Evolutionary conservation across 257 asterid species (phyloP).

Genomic region (Jaltomata sinuosa): DNA sequence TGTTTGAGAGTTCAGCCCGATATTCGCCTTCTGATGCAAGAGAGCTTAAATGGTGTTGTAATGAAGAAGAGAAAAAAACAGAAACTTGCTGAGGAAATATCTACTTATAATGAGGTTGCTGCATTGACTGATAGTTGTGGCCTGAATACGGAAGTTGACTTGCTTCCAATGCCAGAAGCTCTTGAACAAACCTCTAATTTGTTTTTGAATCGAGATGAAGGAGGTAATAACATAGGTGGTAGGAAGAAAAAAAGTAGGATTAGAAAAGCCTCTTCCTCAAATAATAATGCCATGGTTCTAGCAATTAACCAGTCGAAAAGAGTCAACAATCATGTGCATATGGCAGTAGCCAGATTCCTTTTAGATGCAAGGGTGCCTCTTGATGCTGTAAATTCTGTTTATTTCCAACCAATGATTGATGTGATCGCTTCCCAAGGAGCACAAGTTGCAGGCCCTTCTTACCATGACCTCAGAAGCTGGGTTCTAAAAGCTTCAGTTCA

Average conservation of each 20-base stretch:
- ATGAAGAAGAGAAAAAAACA: conserved; percentile 71
- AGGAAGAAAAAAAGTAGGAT: conserved; percentile 76
- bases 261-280: conserved; percentile 41
- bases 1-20: conserved; percentile 83
- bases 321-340: conserved; percentile 45
- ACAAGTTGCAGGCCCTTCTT: conserved; percentile 56
- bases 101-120: conserved; percentile 35
- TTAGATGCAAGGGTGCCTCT: conserved; percentile 63
- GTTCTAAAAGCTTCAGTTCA: conserved; percentile 60
- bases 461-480: conserved; percentile 72
- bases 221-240: conserved; percentile 25
- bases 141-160: conserved; percentile 39
- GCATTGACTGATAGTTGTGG: conserved; percentile 31
- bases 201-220: conserved; percentile 44
- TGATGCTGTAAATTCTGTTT: conserved; percentile 66
- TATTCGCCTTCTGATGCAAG: conserved; percentile 75
- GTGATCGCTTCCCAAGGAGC: conserved; percentile 63
- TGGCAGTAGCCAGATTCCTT: conserved; percentile 84
- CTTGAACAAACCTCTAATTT: conserved; percentile 38
- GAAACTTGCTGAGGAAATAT: conserved; percentile 47
- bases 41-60: conserved; percentile 71
- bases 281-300: conserved; percentile 18
- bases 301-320: conserved; percentile 30
- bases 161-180: conserved; percentile 59
- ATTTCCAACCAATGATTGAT: conserved; percentile 85